phyloP scores from a whole-genome alignment of 2,329 filamentous ascomycete genomes.

The Fulvia fulva region DNA sequence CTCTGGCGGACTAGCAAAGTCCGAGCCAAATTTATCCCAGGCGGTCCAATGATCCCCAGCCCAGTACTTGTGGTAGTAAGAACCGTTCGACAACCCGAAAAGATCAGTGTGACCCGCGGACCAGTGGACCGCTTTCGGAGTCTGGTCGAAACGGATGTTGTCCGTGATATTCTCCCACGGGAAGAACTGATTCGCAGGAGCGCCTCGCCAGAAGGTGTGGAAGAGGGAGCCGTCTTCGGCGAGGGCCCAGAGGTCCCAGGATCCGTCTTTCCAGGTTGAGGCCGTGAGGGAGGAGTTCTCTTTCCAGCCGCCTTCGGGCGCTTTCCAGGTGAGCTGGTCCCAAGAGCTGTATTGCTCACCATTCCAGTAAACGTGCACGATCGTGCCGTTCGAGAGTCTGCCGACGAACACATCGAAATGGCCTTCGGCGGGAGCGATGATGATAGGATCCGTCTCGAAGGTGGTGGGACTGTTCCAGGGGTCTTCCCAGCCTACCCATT shows the following conservation, averaged over 20 bases:
- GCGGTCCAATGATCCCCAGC: not conserved
- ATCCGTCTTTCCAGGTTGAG: not conserved
- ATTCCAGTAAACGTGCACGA: not conserved
- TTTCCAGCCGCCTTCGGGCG: not conserved
- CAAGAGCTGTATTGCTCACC: not conserved
- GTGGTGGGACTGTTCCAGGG: not conserved
- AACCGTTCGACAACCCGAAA: not conserved
- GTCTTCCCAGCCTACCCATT: not conserved
- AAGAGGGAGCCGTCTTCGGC: not conserved
- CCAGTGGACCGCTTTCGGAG: not conserved
- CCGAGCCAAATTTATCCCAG: not conserved
- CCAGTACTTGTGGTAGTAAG: not conserved
- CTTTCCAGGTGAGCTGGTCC: not conserved
- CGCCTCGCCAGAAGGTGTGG: conserved; percentile 1
- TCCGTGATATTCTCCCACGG: not conserved
- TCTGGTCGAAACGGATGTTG: not conserved
- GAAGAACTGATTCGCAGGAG: not conserved
- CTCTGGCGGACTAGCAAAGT: not conserved
- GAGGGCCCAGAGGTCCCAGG: not conserved
- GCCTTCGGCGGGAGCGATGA: not conserved
- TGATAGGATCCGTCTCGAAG: not conserved
- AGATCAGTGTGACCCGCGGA: not conserved
- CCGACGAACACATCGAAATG: conserved; percentile 3
- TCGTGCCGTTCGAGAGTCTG: not conserved
- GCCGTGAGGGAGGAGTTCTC: not conserved